These are phyloP conservation scores for Echria macrotheca DNA, from an alignment of 495 filamentous ascomycete species.

Conservation along the genomic window DNA sequence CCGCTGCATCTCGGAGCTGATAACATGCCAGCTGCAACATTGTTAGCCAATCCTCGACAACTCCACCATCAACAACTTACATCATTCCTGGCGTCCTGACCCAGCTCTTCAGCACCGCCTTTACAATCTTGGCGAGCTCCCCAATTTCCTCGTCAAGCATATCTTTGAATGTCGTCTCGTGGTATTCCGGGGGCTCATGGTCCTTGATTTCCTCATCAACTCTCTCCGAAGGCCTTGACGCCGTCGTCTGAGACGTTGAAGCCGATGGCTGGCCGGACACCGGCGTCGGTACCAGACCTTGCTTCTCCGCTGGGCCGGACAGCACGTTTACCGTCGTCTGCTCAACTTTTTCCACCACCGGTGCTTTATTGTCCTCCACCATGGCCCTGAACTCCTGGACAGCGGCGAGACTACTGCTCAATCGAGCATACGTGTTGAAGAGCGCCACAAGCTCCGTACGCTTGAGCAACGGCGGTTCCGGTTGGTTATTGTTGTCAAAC, in stretches of 20 bases:
- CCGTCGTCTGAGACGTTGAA: too few relatives aligned
- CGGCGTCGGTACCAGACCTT: constrained; percentile 33
- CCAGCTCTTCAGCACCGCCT: constrained; percentile 68
- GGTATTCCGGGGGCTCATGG: constrained; percentile 28
- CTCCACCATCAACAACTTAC: too few relatives aligned
- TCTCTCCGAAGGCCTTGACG: constrained; percentile 3
- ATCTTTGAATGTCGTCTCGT: constrained; percentile 44
- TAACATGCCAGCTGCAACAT: constrained; percentile 53
- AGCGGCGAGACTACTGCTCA: constrained; percentile 72
- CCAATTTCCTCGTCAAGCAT: constrained; percentile 58
- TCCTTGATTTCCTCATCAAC: constrained; percentile 27
- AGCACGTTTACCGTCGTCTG: constrained; percentile 27
- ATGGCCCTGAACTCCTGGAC: constrained; percentile 67
- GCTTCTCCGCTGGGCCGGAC: constrained; percentile 38
- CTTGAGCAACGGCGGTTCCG: constrained; percentile 66
- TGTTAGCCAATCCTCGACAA: constrained; percentile 16
- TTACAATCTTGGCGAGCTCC: constrained; percentile 53
- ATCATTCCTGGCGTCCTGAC: constrained; percentile 56
- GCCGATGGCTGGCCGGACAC: too few relatives aligned
- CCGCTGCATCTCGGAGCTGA: constrained; percentile 53
- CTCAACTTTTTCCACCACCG: constrained; percentile 31
- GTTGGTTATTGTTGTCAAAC: constrained; percentile 71
- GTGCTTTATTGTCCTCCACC: constrained; percentile 52
- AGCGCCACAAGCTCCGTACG: constrained; percentile 90
- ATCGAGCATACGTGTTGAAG: constrained; percentile 85